phyloP scores from a whole-genome alignment of 2,329 filamentous ascomycete genomes.

The Parasarocladium wereldwijsianum region DNA sequence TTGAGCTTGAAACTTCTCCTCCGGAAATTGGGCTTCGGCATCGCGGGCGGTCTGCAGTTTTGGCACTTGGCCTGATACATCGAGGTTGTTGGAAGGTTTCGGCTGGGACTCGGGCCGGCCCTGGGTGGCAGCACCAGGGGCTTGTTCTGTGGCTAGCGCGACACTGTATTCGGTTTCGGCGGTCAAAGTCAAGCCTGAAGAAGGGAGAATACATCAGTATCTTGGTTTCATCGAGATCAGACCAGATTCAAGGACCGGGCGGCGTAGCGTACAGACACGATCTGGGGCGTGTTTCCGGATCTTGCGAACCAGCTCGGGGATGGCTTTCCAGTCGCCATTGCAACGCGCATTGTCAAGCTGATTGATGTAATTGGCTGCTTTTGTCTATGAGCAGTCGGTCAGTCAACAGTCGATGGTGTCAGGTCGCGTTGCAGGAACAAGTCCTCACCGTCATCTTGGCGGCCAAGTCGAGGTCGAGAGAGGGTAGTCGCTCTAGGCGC shows the following conservation, averaged over 20 bases:
- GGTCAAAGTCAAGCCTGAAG: slow-evolving; percentile 50
- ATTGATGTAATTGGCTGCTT: slow-evolving; percentile 69
- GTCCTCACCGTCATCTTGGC: no score
- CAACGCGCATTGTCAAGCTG: slow-evolving; percentile 78
- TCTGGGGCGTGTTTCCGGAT: slow-evolving; percentile 85
- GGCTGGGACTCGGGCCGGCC: no score
- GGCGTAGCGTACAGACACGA: slow-evolving; percentile 53
- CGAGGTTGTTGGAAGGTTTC: slow-evolving; percentile 24
- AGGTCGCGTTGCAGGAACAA: no score
- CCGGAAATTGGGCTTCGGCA: slow-evolving; percentile 33
- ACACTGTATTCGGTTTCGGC: slow-evolving; percentile 56
- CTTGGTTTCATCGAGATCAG: no score
- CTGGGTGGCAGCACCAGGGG: no score
- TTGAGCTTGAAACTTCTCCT: slow-evolving; percentile 62
- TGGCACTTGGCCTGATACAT: slow-evolving; percentile 29
- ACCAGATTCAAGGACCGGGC: no score
- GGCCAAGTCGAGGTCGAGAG: no score
- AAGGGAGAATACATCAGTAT: no score
- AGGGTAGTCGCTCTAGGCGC: no score
- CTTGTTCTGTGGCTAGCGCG: slow-evolving; percentile 33
- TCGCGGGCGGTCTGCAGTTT: slow-evolving; percentile 43
- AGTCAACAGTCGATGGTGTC: no score
- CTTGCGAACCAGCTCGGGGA: slow-evolving; percentile 84
- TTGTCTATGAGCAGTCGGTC: no score
- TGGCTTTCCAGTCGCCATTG: slow-evolving; percentile 71